These are phyloP conservation scores for Heritiera fomes DNA, from an alignment of 345 rosid species.

Conservation along the genomic window DNA sequence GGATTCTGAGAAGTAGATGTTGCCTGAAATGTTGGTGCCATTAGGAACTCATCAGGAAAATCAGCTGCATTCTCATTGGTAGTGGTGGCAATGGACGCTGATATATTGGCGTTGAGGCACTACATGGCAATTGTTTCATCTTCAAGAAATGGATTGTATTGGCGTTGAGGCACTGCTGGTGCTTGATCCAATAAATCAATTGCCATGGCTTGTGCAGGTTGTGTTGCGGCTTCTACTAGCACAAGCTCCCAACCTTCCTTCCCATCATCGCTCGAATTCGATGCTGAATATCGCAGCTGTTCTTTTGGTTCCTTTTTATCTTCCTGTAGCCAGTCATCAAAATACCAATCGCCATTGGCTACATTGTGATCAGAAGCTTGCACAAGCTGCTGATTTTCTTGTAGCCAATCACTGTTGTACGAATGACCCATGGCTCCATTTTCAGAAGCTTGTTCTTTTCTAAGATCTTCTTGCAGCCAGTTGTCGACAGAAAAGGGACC, in stretches of 20 bases:
- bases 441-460: too few relatives aligned
- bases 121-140: conserved; percentile 19
- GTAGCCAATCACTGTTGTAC: neutral
- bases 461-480: too few relatives aligned
- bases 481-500: neutral
- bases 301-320: neutral
- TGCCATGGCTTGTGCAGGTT: conserved; percentile 23
- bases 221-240: conserved; percentile 37
- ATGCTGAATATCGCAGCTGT: neutral
- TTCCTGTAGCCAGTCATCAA: too few relatives aligned
- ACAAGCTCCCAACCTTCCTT: conserved; percentile 56
- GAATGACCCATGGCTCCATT: too few relatives aligned
- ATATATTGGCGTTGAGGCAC: conserved; percentile 1
- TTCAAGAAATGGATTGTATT: conserved; percentile 42
- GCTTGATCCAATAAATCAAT: neutral
- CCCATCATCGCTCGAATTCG: conserved; percentile 1
- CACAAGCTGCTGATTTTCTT: neutral
- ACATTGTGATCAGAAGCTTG: neutral
- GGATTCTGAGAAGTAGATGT: conserved; percentile 27
- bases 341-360: too few relatives aligned
- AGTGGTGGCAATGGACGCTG: neutral
- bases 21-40: conserved; percentile 58
- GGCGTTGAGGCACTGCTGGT: neutral
- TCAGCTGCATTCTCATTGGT: neutral
- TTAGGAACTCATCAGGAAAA: conserved; percentile 33